Percentiles rank a stretch among this genome's conserved stretches.
These are phyloP conservation scores for Alisma plantagoaquatica DNA, from an alignment of 106 monocot species.

Conservation along the genomic window DNA sequence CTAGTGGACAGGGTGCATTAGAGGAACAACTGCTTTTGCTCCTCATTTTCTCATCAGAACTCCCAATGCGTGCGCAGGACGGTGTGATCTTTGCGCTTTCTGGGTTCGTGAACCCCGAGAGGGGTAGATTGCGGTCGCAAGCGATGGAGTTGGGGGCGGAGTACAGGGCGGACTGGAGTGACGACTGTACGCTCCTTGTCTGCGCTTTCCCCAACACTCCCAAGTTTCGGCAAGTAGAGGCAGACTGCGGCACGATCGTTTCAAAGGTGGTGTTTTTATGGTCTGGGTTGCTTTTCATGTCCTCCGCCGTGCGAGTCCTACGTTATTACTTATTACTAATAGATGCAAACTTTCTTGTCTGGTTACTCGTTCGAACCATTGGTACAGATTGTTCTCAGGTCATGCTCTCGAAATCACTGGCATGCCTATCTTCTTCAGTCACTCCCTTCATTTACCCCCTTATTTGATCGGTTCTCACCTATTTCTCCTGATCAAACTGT, in stretches of 20 bases:
- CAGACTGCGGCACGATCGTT: slow-evolving; percentile 82
- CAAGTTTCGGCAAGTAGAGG: slow-evolving; percentile 83
- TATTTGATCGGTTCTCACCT: too few relatives aligned
- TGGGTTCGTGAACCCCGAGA: slow-evolving; percentile 91
- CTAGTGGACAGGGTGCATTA: too few relatives aligned
- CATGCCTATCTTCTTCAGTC: too few relatives aligned
- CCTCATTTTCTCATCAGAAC: neutral
- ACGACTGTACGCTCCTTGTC: slow-evolving; percentile 85
- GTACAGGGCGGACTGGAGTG: slow-evolving; percentile 75
- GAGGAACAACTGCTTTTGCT: neutral
- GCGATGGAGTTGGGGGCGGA: slow-evolving; percentile 84
- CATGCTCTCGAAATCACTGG: too few relatives aligned
- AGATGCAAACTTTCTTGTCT: neutral
- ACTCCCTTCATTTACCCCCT: too few relatives aligned
- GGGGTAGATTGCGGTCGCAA: slow-evolving; percentile 59
- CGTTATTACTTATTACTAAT: neutral
- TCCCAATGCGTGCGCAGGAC: slow-evolving; percentile 33
- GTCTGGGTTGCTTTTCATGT: neutral
- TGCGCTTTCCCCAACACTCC: slow-evolving; percentile 96
- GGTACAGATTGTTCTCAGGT: too few relatives aligned
- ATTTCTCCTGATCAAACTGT: too few relatives aligned
- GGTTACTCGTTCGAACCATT: neutral
- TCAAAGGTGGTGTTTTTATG: slow-evolving; percentile 56
- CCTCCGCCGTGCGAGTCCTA: too few relatives aligned
- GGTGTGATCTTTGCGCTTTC: slow-evolving; percentile 86